phyloP scores from a whole-genome alignment of 2,329 filamentous ascomycete species.

The Metarhizium robertsii region DNA sequence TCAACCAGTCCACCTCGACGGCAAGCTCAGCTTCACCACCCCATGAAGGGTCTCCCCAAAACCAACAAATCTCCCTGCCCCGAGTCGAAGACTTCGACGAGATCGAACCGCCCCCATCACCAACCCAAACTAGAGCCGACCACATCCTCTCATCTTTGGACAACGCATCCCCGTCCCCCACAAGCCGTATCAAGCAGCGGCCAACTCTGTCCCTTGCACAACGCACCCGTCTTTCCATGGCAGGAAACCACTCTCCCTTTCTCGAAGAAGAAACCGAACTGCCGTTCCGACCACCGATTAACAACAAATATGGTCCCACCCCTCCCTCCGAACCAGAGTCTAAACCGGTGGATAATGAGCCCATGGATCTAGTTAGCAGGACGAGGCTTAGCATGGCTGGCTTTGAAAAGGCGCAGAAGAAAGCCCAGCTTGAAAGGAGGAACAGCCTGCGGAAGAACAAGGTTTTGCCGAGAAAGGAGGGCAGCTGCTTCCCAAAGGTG shows the following conservation, averaged over 20 bases:
- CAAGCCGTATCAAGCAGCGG: constrained; percentile 37
- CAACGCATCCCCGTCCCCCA: constrained; percentile 46
- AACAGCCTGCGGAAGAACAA: constrained; percentile 40
- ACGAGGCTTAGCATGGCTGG: constrained; percentile 54
- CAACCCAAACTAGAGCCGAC: constrained; percentile 43
- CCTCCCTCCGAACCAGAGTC: not conserved
- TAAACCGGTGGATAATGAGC: constrained; percentile 11
- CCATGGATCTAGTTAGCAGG: constrained; percentile 42
- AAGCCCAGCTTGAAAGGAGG: constrained; percentile 47
- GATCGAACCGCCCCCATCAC: constrained; percentile 18
- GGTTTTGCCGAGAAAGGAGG: constrained; percentile 27
- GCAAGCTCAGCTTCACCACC: constrained; percentile 1
- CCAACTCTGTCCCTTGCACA: constrained; percentile 60
- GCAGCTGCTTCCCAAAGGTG: constrained; percentile 36
- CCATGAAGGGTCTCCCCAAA: not conserved
- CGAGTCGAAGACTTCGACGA: constrained; percentile 1
- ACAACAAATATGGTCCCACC: not conserved
- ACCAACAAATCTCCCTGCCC: not conserved
- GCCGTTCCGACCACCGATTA: constrained; percentile 9
- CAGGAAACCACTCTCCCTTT: constrained; percentile 39
- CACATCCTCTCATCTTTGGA: constrained; percentile 47
- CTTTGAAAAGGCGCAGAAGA: constrained; percentile 51
- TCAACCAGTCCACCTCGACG: constrained; percentile 3
- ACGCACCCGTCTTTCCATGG: constrained; percentile 75
- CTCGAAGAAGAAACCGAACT: constrained; percentile 21